Base-by-base conservation (phyloP, 768 basidiomycete genomes). In the Peribolospora kevripleyi region DNA sequence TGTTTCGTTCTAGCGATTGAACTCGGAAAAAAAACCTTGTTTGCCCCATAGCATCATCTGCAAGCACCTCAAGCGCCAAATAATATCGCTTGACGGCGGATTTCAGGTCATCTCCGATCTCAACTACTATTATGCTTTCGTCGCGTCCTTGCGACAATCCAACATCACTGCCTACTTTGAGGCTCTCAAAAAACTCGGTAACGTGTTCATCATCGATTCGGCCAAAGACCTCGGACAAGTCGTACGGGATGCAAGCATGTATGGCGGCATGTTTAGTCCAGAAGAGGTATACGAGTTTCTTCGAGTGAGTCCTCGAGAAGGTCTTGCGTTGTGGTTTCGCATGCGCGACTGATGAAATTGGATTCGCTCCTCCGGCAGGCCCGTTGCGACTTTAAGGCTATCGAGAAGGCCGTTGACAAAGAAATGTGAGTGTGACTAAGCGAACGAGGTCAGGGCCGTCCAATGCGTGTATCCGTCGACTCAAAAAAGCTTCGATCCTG, bases 271-370 rank as follows among this genome's bases (percentile, higher is more conserved):
- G 2, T 88, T 90, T 67, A 73, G 84, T 40, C 87, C 91, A 3
- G 91, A 98, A 77, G 91, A 95, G 64, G 74, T 95, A 52, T 95
- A 95, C 65, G 91, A 97, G 67, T 91, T 95, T 62, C 84, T 95
- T 62, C 85, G 88, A 65, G 40, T 42, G 46, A 4, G 9, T 25
- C 39, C 40, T 38, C 36, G 10, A 38, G n/a, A 46, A 5, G 3
- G 13, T 25, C 7, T 51, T 8, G 7, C 41, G 25, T 25, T 1
- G 25, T 25, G 25, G 25, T 25, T 25, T 25, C 25, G 25, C 25
- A 1, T 25, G 25, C 25, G 25, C 25, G 25, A 25, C 25, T 25
- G 25, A 25, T 25, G 25, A 25, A 25, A 1, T 25, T 25, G 25
- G 25, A n/a, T n/a, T n/a, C n/a, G n/a, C n/a, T n/a, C n/a, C n/a